phyloP scores from a whole-genome alignment of 192 early-diverging fungal genomes.

The Allomyces macrogynus region DNA sequence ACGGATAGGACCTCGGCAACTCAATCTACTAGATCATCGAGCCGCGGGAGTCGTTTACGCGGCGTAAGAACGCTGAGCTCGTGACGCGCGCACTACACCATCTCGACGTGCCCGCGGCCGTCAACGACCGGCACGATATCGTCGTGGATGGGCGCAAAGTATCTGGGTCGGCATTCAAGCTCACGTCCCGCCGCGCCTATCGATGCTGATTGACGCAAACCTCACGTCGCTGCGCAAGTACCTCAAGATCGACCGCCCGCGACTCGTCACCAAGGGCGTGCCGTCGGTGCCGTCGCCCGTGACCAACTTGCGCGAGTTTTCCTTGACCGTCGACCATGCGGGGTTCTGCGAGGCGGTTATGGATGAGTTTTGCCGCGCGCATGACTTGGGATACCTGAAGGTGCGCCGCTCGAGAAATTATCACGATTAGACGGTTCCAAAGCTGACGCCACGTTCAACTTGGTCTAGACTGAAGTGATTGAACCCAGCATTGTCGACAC shows the following conservation, averaged over 20 bases:
- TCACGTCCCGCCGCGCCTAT: slow-evolving; percentile 62
- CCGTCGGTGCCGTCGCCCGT: slow-evolving; percentile 76
- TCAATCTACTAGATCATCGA: slow-evolving; percentile 85
- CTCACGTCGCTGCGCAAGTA: slow-evolving; percentile 28
- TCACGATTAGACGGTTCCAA: not conserved
- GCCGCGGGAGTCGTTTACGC: slow-evolving; percentile 64
- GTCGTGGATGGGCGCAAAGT: slow-evolving; percentile 61
- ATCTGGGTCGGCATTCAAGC: slow-evolving; percentile 80
- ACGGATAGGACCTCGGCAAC: slow-evolving; percentile 67
- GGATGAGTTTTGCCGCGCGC: slow-evolving; percentile 43
- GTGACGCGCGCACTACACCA: slow-evolving; percentile 48
- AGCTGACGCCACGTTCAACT: not conserved
- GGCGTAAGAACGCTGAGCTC: slow-evolving; percentile 51
- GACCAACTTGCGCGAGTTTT: slow-evolving; percentile 56
- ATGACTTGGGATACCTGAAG: slow-evolving; percentile 15
- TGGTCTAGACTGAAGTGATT: not conserved
- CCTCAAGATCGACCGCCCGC: slow-evolving; percentile 16
- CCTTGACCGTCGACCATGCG: slow-evolving; percentile 60
- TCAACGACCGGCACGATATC: slow-evolving; percentile 80
- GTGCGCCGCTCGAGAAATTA: slow-evolving; percentile 1
- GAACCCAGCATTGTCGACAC: not conserved
- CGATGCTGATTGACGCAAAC: slow-evolving; percentile 89
- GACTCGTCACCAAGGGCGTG: slow-evolving; percentile 66
- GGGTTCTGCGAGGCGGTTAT: slow-evolving; percentile 58
- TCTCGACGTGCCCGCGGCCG: slow-evolving; percentile 59